Conservation (phyloP, 495 filamentous ascomycete species). For the Penicillium flavigenum region DNA sequence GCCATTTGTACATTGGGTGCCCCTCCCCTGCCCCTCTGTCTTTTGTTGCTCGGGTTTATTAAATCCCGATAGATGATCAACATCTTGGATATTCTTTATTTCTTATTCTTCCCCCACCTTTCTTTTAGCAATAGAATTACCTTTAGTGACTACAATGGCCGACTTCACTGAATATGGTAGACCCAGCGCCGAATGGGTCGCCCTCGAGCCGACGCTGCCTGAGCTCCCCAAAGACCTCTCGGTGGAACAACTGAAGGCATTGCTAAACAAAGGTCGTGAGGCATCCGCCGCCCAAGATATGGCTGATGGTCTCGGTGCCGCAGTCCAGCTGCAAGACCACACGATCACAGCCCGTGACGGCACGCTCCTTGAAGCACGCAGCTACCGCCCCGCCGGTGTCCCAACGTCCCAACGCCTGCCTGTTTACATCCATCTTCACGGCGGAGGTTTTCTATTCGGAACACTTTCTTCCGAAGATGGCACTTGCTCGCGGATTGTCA, state of each 20-base stretch:
- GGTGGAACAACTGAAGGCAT: constrained; percentile 26
- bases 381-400: constrained; percentile 37
- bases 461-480: constrained; percentile 46
- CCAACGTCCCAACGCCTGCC: constrained; percentile 35
- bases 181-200: constrained; percentile 44
- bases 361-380: constrained; percentile 39
- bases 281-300: constrained; percentile 30
- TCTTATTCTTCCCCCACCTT: not conserved
- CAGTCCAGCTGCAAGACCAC: constrained; percentile 34
- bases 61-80: not conserved
- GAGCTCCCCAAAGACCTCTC: constrained; percentile 18
- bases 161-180: constrained; percentile 43
- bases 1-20: not conserved
- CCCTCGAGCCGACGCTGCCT: constrained; percentile 34
- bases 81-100: not conserved
- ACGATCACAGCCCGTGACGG: constrained; percentile 44
- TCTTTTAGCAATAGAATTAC: not conserved
- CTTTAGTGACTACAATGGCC: constrained; percentile 25
- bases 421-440: constrained; percentile 50
- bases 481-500: constrained; percentile 43
- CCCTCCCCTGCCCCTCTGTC: no score
- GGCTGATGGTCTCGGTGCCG: constrained; percentile 23
- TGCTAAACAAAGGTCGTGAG: constrained; percentile 38
- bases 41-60: not conserved
- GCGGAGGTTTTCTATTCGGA: constrained; percentile 52